A percentile compares a stretch with the other conserved stretches of the same genome.
phyloP scores from a whole-genome alignment of 345 rosid species.

The Luvunga scandens region DNA sequence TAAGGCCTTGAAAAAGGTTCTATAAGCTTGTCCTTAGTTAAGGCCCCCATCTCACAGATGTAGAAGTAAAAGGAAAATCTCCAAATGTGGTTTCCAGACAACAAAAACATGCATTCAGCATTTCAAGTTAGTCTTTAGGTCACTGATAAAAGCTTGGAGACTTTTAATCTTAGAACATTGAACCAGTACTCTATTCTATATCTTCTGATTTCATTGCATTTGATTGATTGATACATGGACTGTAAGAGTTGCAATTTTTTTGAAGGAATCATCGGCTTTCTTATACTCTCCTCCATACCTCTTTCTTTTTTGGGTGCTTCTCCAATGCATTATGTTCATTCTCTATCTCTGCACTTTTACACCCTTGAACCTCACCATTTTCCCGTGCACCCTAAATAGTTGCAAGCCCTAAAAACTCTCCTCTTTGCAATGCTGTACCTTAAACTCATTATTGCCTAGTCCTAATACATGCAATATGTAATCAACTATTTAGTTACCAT shows the following conservation, averaged over 20 bases:
- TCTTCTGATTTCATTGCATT: neutral
- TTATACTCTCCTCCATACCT: neutral
- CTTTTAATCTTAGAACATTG: neutral
- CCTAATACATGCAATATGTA: neutral
- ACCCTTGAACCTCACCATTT: neutral
- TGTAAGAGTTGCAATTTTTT: neutral
- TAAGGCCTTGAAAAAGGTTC: neutral
- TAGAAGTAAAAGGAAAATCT: neutral
- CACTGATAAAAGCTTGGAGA: neutral
- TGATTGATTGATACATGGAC: neutral
- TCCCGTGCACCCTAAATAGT: neutral
- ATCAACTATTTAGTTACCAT: neutral
- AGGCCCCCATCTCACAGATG: neutral
- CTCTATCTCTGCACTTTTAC: neutral
- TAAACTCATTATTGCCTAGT: neutral
- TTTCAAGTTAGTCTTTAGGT: neutral
- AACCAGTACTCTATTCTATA: neutral
- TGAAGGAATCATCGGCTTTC: neutral
- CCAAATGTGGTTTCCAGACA: neutral
- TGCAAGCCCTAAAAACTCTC: neutral
- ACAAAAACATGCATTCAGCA: neutral
- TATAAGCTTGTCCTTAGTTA: neutral
- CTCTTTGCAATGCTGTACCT: neutral
- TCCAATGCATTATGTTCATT: neutral
- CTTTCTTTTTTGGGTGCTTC: neutral